These are phyloP conservation scores for Fusarium setosum DNA, from an alignment of 2,329 filamentous ascomycete species.

Conservation along the genomic window DNA sequence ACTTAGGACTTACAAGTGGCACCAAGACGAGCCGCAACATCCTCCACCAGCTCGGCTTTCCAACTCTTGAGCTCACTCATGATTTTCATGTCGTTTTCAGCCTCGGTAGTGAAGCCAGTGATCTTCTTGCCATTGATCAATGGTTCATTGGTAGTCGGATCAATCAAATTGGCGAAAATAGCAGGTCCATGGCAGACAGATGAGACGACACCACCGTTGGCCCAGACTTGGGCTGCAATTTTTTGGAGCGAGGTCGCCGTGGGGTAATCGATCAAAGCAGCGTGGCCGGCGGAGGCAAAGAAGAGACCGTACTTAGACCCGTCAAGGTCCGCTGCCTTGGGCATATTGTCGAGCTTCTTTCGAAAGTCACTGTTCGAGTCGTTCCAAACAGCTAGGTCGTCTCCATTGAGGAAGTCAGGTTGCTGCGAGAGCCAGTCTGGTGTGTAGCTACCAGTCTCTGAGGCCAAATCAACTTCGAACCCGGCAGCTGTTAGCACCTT, in stretches of 20 bases:
- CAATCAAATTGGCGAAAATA: not conserved
- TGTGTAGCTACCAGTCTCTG: not conserved
- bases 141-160: not conserved
- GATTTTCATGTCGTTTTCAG: not conserved
- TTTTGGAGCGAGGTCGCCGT: not conserved
- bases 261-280: not conserved
- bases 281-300: constrained; percentile 18
- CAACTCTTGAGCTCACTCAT: not conserved
- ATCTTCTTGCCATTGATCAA: not conserved
- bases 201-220: not conserved
- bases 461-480: not conserved
- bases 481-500: not conserved
- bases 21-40: not conserved
- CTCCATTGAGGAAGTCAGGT: not conserved
- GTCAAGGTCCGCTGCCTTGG: constrained; percentile 48
- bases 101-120: not conserved
- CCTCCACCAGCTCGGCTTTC: not conserved
- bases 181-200: not conserved
- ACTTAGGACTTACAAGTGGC: not conserved
- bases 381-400: constrained; percentile 46
- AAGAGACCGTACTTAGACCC: constrained; percentile 31
- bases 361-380: constrained; percentile 55
- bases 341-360: constrained; percentile 56
- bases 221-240: not conserved
- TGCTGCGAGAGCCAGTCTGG: not conserved